Conservation (phyloP, 192 early-diverging fungal genomes). For the Cladochytrium replicatum region DNA sequence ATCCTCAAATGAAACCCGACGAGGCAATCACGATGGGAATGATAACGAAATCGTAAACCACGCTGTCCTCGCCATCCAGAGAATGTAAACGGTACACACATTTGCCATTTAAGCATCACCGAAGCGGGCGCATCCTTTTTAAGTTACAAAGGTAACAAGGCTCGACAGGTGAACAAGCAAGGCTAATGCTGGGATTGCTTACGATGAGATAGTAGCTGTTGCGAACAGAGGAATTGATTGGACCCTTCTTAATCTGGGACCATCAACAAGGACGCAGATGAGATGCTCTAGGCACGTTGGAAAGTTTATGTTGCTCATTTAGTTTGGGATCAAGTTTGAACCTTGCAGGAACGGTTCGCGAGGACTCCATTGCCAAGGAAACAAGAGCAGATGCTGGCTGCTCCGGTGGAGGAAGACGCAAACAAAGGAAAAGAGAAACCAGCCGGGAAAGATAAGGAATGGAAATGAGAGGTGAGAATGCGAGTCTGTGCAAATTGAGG, state of each 20-base stretch:
- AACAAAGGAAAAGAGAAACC: conserved; percentile 23
- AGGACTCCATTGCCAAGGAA: conserved; percentile 40
- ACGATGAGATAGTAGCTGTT: conserved; percentile 25
- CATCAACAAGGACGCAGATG: conserved; percentile 31
- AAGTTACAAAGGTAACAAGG: conserved; percentile 41
- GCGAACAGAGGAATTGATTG: conserved; percentile 39
- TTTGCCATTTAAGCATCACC: too few species aligned
- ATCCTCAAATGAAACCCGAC: conserved; percentile 29
- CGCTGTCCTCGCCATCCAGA: conserved; percentile 41
- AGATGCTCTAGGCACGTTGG: conserved; percentile 29
- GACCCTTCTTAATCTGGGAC: conserved; percentile 35
- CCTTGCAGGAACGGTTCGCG: conserved; percentile 36
- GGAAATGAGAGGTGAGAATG: too few species aligned
- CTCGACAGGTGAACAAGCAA: conserved; percentile 24
- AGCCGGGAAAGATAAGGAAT: conserved; percentile 15
- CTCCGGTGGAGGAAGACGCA: conserved; percentile 29
- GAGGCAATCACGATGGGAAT: conserved; percentile 42
- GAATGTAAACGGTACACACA: conserved; percentile 32
- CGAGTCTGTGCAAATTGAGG: too few species aligned
- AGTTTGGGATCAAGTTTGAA: not conserved
- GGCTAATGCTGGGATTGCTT: not conserved
- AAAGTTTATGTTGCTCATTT: not conserved
- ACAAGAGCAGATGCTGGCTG: conserved; percentile 24
- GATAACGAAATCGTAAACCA: conserved; percentile 42
- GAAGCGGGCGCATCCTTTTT: not conserved